Percentiles rank a stretch among this genome's conserved stretches.
Conservation (phyloP, 2,329 filamentous ascomycete genomes). For the Diaporthe capsici region DNA sequence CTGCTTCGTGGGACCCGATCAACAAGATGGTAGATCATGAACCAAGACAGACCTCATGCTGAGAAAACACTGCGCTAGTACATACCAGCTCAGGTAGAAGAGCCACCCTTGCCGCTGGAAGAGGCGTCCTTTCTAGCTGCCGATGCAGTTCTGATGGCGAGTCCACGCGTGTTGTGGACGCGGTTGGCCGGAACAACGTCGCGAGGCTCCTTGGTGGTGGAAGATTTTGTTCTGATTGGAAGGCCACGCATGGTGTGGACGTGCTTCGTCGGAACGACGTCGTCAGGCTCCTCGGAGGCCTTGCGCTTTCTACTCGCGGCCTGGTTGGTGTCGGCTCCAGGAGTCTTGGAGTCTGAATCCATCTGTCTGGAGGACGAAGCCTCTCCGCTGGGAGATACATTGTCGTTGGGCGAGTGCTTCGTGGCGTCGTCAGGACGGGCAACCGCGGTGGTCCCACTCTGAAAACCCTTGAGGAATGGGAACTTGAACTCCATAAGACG, state of each 20-base stretch:
- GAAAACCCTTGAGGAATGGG: too few species aligned
- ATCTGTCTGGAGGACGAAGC: neutral
- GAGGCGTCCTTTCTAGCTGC: too few species aligned
- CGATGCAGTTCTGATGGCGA: neutral
- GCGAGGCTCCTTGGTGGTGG: neutral
- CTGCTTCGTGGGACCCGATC: neutral
- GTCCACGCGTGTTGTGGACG: neutral
- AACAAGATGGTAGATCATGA: too few species aligned
- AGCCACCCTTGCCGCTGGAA: too few species aligned
- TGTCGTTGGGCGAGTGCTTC: too few species aligned
- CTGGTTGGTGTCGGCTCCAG: neutral
- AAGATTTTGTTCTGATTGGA: neutral
- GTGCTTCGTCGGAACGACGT: neutral
- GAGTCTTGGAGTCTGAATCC: neutral
- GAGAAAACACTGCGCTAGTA: neutral
- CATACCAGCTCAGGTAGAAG: too few species aligned
- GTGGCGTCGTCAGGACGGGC: too few species aligned
- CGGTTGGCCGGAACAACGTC: neutral
- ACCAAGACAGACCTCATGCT: neutral
- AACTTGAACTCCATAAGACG: too few species aligned
- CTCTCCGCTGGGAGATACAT: too few species aligned
- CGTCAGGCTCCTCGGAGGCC: neutral
- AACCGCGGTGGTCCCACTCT: fast-evolving
- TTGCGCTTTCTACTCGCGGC: neutral
- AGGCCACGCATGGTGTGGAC: neutral